phyloP scores from a whole-genome alignment of 805 yeast species.

The Blastobotrys peoriensis region DNA sequence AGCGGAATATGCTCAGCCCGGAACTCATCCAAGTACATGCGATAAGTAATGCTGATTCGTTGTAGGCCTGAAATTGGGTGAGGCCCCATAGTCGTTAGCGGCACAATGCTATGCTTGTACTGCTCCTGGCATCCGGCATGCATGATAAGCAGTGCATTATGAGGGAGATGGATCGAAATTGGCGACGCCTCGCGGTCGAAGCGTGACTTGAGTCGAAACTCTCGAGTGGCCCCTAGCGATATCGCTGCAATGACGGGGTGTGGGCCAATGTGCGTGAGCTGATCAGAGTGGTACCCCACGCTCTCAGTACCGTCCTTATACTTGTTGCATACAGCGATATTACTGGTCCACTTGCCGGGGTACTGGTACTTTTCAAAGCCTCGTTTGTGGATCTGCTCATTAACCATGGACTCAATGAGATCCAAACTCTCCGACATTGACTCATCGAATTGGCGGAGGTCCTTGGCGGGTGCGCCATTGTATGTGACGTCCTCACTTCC shows the following conservation, averaged over 20 bases:
- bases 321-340: conserved; percentile 50
- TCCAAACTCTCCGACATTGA: conserved; percentile 38
- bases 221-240: conserved; percentile 64
- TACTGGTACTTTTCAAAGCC: conserved; percentile 37
- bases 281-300: conserved; percentile 73
- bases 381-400: conserved; percentile 30
- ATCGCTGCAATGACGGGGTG: conserved; percentile 61
- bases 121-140: conserved; percentile 75
- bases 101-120: conserved; percentile 59
- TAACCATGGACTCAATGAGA: conserved; percentile 37
- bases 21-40: conserved; percentile 44
- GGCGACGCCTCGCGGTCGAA: conserved; percentile 30
- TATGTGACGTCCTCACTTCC: conserved; percentile 21
- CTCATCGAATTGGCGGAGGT: conserved; percentile 34
- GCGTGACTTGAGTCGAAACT: conserved; percentile 47
- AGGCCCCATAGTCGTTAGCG: conserved; percentile 35
- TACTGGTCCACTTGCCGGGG: conserved; percentile 44
- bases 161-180: conserved; percentile 56
- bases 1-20: conserved; percentile 31
- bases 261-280: conserved; percentile 67
- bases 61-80: conserved; percentile 46
- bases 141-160: conserved; percentile 66
- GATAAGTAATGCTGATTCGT: conserved; percentile 60
- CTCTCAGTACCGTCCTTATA: conserved; percentile 46
- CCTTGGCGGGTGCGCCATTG: conserved; percentile 36